Evolutionary conservation across 1,139 yeast species (phyloP).

Genomic region (Lizanozyma gosingica): DNA sequence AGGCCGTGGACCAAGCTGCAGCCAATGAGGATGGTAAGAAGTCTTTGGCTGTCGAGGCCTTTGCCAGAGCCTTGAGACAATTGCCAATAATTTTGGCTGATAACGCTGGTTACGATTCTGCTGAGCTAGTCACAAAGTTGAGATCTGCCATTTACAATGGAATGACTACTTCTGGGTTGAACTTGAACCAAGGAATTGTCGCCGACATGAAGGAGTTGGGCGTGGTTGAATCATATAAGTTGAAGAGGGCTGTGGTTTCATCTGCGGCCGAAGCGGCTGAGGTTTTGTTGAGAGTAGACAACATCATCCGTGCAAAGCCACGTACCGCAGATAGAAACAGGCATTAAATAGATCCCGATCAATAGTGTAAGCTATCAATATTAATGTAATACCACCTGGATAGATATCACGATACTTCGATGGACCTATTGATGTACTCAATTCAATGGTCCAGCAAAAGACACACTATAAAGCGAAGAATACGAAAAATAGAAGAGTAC

Average conservation of each 20-base stretch:
- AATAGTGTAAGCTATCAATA: neutral
- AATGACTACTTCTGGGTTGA: conserved; percentile 83
- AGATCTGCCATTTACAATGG: conserved; percentile 93
- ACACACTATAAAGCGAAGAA: too few relatives aligned
- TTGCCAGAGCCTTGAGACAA: conserved; percentile 89
- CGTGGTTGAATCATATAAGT: conserved; percentile 82
- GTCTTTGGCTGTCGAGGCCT: conserved; percentile 89
- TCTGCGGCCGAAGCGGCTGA: conserved; percentile 98
- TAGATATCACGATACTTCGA: too few relatives aligned
- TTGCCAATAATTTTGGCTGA: conserved; percentile 93
- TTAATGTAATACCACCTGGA: too few relatives aligned
- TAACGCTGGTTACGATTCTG: conserved; percentile 94
- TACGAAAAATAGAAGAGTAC: too few relatives aligned
- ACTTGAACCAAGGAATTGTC: conserved; percentile 70
- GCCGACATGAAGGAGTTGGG: conserved; percentile 95
- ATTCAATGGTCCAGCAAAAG: too few relatives aligned
- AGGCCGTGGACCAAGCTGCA: conserved; percentile 93
- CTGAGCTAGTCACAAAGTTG: conserved; percentile 83
- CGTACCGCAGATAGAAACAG: conserved; percentile 83
- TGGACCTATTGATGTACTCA: too few relatives aligned
- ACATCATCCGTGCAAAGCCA: conserved; percentile 93
- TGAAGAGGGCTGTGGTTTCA: conserved; percentile 90
- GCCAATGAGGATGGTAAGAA: conserved; percentile 92
- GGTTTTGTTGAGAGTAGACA: conserved; percentile 81
- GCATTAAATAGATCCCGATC: neutral